Percentiles rank a stretch among this genome's conserved stretches.
Evolutionary conservation across 768 basidiomycete species (phyloP).

Genomic region (Russula compacta): DNA sequence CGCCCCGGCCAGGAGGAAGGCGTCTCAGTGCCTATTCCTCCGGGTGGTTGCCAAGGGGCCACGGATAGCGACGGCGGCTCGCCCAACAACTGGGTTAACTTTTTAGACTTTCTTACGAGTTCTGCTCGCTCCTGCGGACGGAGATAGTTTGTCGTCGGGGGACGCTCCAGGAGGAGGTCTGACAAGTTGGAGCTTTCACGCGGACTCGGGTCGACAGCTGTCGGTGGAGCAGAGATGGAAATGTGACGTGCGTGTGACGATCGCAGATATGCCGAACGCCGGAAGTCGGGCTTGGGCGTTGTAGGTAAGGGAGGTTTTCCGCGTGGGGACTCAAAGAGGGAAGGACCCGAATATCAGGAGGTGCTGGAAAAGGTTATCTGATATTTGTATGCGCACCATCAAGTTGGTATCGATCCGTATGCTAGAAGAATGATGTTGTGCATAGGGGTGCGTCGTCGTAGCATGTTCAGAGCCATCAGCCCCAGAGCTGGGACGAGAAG

Average conservation of each 20-base stretch:
- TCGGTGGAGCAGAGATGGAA: slow-evolving; percentile 1
- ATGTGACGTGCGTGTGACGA: slow-evolving; percentile 7
- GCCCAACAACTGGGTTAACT: slow-evolving; percentile 76
- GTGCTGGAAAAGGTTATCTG: neutral
- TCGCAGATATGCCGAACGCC: slow-evolving; percentile 24
- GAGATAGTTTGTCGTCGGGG: slow-evolving; percentile 62
- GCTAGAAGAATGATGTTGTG: neutral
- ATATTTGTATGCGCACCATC: neutral
- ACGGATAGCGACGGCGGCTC: slow-evolving; percentile 36
- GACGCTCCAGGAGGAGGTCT: slow-evolving; percentile 28
- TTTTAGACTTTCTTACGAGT: slow-evolving; percentile 62
- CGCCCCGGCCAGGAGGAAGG: neutral
- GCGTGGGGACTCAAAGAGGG: slow-evolving; percentile 3
- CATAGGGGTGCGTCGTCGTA: neutral
- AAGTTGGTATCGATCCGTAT: slow-evolving; percentile 5
- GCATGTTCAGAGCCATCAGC: slow-evolving; percentile 2
- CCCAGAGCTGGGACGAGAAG: slow-evolving; percentile 6
- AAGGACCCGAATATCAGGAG: neutral
- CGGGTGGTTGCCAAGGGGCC: slow-evolving; percentile 5
- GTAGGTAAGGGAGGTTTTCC: slow-evolving; percentile 39
- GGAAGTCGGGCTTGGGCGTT: slow-evolving; percentile 39
- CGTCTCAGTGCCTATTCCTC: neutral
- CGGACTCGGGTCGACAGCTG: slow-evolving; percentile 11
- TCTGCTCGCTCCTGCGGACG: slow-evolving; percentile 58
- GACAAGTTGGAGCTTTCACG: slow-evolving; percentile 9